phyloP scores from a whole-genome alignment of 257 asterid genomes.

The Primulina huaijiensis region DNA sequence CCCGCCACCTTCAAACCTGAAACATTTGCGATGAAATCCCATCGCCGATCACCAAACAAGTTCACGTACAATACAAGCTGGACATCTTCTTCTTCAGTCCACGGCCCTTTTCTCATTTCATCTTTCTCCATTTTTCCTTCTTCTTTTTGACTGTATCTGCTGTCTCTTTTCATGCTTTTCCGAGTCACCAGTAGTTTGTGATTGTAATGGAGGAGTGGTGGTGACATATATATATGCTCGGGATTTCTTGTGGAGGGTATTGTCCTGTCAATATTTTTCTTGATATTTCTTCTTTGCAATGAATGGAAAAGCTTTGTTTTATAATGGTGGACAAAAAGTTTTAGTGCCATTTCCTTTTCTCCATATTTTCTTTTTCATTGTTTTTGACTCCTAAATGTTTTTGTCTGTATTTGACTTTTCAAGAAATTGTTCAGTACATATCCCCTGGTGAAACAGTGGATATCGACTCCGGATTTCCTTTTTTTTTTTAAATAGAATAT shows the following conservation, averaged over 20 bases:
- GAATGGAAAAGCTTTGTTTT: neutral
- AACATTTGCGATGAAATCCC: constrained; percentile 30
- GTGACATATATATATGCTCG: neutral
- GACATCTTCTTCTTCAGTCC: constrained; percentile 88
- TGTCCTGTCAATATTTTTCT: neutral
- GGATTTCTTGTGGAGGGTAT: neutral
- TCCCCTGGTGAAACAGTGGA: no score
- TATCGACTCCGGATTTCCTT: no score
- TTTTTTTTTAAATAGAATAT: no score
- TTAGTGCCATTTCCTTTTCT: neutral
- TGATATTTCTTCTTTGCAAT: neutral
- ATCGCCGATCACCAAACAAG: constrained; percentile 86
- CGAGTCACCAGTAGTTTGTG: neutral
- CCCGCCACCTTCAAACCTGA: constrained; percentile 99
- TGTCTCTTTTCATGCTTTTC: neutral
- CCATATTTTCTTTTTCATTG: neutral
- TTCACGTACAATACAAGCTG: constrained; percentile 79
- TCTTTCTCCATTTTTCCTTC: constrained; percentile 35
- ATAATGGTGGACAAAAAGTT: neutral
- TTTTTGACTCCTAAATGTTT: neutral
- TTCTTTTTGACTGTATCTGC: neutral
- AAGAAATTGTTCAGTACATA: no score
- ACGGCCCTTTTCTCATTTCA: constrained; percentile 67
- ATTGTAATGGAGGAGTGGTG: neutral
- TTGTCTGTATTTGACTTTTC: neutral